phyloP scores from a whole-genome alignment of 768 basidiomycete species.

The Tricholoma flavovirens region DNA sequence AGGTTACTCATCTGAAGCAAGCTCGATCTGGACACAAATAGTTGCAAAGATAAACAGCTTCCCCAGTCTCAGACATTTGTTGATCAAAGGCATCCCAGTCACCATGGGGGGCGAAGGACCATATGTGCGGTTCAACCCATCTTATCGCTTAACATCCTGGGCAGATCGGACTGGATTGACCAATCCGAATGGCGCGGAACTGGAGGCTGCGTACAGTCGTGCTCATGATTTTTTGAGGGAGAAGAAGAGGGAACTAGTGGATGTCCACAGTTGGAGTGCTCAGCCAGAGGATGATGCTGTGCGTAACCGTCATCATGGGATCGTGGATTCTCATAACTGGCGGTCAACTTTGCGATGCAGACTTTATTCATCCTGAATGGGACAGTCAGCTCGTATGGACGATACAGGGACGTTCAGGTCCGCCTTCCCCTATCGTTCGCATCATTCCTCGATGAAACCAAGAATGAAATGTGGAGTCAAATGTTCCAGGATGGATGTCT shows the following conservation, averaged over 20 bases:
- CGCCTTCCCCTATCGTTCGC: not conserved
- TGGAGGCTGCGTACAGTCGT: not conserved
- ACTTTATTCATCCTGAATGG: not conserved
- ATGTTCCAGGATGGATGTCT: not conserved
- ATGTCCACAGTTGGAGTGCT: not conserved
- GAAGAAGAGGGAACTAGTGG: not conserved
- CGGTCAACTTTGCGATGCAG: not conserved
- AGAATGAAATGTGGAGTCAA: not conserved
- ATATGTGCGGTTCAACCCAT: not conserved
- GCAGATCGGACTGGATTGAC: not conserved
- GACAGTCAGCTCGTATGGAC: not conserved
- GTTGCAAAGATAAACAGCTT: too few species aligned
- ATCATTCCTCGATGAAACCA: not conserved
- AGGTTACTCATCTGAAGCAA: too few species aligned
- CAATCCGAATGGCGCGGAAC: not conserved
- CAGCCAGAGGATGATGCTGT: not conserved
- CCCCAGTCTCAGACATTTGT: too few species aligned
- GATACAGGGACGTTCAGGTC: not conserved
- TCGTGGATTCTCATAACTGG: not conserved
- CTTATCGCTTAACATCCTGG: not conserved
- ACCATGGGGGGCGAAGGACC: not conserved
- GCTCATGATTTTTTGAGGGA: not conserved
- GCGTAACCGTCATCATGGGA: not conserved
- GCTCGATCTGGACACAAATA: too few species aligned
- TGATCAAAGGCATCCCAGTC: not conserved